Evolutionary conservation across 2,329 filamentous ascomycete genomes (phyloP), one percentile per base, ranked within the genome.

Genomic region (Pyrenochaeta sp.): DNA sequence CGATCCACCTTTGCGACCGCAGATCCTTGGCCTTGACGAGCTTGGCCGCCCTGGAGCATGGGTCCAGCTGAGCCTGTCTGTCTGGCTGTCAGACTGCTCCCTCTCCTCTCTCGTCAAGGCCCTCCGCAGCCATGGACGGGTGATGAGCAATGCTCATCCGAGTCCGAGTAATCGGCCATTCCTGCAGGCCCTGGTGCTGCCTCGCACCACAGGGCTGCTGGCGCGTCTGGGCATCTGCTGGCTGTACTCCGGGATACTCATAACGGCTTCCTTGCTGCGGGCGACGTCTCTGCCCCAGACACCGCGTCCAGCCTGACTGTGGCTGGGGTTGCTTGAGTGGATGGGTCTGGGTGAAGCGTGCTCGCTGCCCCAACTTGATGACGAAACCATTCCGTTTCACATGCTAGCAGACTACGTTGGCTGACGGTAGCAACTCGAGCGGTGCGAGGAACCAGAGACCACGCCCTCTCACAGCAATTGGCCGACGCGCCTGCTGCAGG

Each of bases 361-460:
- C 51, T 46, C 40, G 41, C 44, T 41, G n/a, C n/a, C n/a, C 30
- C 45, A 41, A 41, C 37, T 43, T 43, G 48, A 43, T 44, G 44
- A 44, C 48, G 46, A 47, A 30, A 38, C 37, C 29, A 19, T 11
- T 53, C 53, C 48, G 61, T 65, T 63, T 67, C 65, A 67, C 64
- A 60, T 64, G 59, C 48, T 38, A 35, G 45, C 39, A 44, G 42
- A 53, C 38, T 51, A 42, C 41, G 40, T 46, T 53, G 44, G 48
- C 44, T 31, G 45, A 41, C 45, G 34, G n/a, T n/a, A n/a, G n/a
- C n/a, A n/a, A n/a, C n/a, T n/a, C n/a, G n/a, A n/a, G n/a, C n/a
- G n/a, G n/a, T n/a, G n/a, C n/a, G n/a, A n/a, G n/a, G n/a, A n/a
- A n/a, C n/a, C n/a, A n/a, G n/a, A n/a, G 56, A 45, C 48, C 45